Evolutionary conservation across 2,329 filamentous ascomycete genomes (phyloP).

Genomic region (Xylariaceae sp.): DNA sequence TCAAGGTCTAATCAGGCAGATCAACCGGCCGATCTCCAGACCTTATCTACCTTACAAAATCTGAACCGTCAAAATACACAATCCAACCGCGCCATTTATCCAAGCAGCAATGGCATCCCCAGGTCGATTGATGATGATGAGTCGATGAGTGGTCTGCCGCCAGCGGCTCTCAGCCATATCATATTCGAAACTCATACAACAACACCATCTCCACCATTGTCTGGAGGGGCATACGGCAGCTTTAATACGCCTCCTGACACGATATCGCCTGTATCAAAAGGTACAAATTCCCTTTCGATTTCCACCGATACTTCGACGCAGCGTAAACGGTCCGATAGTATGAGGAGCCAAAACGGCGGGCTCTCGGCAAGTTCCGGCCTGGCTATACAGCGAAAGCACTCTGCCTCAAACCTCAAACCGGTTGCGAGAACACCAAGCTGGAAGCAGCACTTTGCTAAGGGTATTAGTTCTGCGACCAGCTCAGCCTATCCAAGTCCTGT

Average conservation of each 20-base stretch:
- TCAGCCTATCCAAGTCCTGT: conserved; percentile 71
- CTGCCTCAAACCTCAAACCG: conserved; percentile 46
- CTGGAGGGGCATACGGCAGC: conserved; percentile 20
- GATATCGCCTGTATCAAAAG: conserved; percentile 18
- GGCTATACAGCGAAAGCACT: conserved; percentile 39
- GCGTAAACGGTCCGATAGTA: conserved; percentile 34
- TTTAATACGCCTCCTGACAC: conserved; percentile 8
- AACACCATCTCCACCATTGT: conserved; percentile 36
- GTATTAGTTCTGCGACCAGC: conserved; percentile 57
- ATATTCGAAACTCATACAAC: conserved; percentile 40
- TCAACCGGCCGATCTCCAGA: conserved; percentile 18
- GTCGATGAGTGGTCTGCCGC: conserved; percentile 9
- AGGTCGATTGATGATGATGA: conserved; percentile 7
- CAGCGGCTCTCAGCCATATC: conserved; percentile 25
- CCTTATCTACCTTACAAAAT: conserved; percentile 23
- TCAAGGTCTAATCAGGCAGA: neutral
- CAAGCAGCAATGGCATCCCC: conserved; percentile 14
- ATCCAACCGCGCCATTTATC: conserved; percentile 21
- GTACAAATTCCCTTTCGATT: conserved; percentile 34
- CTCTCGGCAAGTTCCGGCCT: conserved; percentile 31
- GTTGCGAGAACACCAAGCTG: conserved; percentile 60
- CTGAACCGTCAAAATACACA: conserved; percentile 28
- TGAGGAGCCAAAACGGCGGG: conserved; percentile 34
- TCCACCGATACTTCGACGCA: conserved; percentile 35
- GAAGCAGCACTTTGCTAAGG: conserved; percentile 52